Conservation (phyloP, 2,329 filamentous ascomycete species). For the Apiospora sp. region DNA sequence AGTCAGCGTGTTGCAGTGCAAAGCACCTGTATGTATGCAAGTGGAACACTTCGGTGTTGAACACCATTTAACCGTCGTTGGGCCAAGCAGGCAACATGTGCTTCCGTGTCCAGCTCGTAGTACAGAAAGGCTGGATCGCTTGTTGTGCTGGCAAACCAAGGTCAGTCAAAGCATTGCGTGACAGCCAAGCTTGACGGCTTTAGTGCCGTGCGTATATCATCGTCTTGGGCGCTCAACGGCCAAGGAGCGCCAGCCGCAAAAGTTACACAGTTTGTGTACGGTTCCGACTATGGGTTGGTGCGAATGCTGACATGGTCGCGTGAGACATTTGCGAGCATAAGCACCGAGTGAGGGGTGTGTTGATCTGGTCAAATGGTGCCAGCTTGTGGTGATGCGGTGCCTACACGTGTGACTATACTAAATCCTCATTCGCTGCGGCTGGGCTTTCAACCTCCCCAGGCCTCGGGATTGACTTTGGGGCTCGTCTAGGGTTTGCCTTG, state of each 20-base stretch:
- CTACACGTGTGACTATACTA: constrained; percentile 26
- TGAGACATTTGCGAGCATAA: constrained; percentile 3
- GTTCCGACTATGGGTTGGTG: background rate
- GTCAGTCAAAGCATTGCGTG: background rate
- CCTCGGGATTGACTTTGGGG: background rate
- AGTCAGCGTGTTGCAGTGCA: background rate
- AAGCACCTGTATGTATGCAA: background rate
- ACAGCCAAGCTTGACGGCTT: background rate
- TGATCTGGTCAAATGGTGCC: constrained; percentile 4
- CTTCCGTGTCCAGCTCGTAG: background rate
- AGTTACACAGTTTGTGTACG: background rate
- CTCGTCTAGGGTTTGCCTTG: background rate
- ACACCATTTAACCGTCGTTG: background rate
- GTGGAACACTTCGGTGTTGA: background rate
- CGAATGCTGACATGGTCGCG: constrained; percentile 14
- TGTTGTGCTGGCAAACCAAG: background rate
- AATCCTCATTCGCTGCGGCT: constrained; percentile 25
- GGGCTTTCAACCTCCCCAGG: constrained; percentile 1
- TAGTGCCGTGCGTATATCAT: background rate
- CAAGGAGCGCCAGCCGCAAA: background rate
- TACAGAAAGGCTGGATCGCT: background rate
- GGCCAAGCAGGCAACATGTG: background rate
- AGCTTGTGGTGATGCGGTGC: background rate
- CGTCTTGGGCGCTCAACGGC: background rate
- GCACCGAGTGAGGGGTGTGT: constrained; percentile 6